Conservation (phyloP, 176 grass and related monocot species). For the Cenchrus americanus region DNA sequence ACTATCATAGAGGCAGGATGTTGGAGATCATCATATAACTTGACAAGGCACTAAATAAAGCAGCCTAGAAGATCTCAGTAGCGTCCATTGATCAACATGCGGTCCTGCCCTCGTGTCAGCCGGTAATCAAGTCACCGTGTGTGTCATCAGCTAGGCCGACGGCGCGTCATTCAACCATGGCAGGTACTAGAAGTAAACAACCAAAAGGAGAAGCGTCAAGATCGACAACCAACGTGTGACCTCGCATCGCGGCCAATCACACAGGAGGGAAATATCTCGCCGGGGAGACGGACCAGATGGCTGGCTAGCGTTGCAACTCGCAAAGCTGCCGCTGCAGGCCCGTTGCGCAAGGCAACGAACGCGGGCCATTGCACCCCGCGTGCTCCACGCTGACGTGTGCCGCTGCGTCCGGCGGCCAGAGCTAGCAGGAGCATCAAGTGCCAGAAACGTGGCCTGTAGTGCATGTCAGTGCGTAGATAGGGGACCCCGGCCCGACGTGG, state of each 20-base stretch:
- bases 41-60: not conserved
- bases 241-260: constrained; percentile 27
- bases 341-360: constrained; percentile 23
- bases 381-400: constrained; percentile 2
- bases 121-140: not conserved
- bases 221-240: not conserved
- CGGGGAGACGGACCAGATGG: constrained; percentile 15
- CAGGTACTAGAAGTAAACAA: too few species aligned
- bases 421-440: not conserved
- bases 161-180: not conserved
- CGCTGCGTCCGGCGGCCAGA: not conserved
- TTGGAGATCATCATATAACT: too few species aligned
- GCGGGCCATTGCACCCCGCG: not conserved
- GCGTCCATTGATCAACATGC: not conserved
- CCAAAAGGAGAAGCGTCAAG: too few species aligned
- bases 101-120: not conserved
- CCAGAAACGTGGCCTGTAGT: constrained; percentile 23
- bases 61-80: not conserved
- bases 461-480: not conserved
- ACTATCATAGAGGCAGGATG: not conserved
- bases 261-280: constrained; percentile 22
- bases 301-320: constrained; percentile 7
- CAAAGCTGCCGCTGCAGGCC: not conserved
- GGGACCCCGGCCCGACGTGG: not conserved
- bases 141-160: not conserved